Evolutionary conservation across 179 eudicot genomes (phyloP).

Genomic region (Beta corolliflora): DNA sequence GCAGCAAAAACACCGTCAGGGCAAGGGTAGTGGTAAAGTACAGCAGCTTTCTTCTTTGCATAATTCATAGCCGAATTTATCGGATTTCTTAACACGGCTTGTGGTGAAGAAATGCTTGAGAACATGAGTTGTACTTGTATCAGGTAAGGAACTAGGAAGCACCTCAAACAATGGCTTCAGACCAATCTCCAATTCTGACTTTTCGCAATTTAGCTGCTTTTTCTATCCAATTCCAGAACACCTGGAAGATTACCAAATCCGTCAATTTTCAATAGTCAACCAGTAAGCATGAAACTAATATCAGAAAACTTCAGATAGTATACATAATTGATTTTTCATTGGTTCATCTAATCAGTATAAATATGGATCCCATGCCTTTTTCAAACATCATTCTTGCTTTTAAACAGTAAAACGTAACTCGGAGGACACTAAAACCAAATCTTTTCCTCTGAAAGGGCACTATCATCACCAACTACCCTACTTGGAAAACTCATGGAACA

Average conservation of each 20-base stretch:
- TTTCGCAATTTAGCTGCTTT: not conserved
- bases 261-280: not conserved
- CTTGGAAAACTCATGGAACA: not conserved
- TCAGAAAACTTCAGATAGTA: not conserved
- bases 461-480: not conserved
- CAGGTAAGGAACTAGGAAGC: not conserved
- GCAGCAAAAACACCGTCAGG: conserved; percentile 82
- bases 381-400: not conserved
- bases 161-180: not conserved
- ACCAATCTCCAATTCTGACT: not conserved
- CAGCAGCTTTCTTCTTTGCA: conserved; percentile 48
- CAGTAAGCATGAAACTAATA: not conserved
- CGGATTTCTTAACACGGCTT: conserved; percentile 15
- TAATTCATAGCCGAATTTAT: conserved; percentile 29
- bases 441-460: not conserved
- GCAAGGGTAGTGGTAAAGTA: conserved; percentile 79
- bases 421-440: not conserved
- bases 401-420: not conserved
- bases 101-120: conserved; percentile 28
- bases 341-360: not conserved
- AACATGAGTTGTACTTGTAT: conserved; percentile 8
- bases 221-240: not conserved
- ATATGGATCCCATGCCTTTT: not conserved
- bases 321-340: not conserved
- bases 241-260: conserved; percentile 4